Percentiles rank a stretch among this genome's conserved stretches.
phyloP scores from a whole-genome alignment of 805 yeast species.

The Candida lessepsii region DNA sequence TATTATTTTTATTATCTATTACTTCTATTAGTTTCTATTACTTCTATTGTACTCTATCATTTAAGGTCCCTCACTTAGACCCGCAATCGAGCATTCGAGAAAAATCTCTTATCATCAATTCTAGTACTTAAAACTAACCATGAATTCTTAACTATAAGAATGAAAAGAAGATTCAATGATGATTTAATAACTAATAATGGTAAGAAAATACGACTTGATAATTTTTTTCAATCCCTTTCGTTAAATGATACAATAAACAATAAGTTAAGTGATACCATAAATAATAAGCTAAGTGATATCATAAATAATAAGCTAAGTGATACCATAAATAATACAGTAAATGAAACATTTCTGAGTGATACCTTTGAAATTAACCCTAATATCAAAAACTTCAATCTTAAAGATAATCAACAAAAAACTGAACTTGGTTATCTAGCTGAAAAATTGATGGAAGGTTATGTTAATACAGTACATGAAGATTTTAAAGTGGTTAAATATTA shows the following conservation, averaged over 20 bases:
- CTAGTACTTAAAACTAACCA: no score
- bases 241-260: constrained; percentile 13
- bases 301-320: no score
- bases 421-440: constrained; percentile 14
- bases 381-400: constrained; percentile 1
- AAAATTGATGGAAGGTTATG: constrained; percentile 14
- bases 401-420: neutral
- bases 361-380: constrained; percentile 9
- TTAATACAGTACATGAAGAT: constrained; percentile 5
- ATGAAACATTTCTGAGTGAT: constrained; percentile 1
- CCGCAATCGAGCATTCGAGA: neutral
- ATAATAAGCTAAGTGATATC: no score
- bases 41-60: no score
- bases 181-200: constrained; percentile 14
- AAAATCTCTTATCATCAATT: no score
- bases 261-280: no score
- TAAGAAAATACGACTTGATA: constrained; percentile 33
- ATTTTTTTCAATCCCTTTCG: constrained; percentile 23
- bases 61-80: no score
- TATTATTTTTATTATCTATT: no score
- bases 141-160: no score
- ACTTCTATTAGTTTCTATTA: no score
- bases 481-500: constrained; percentile 24
- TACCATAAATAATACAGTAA: no score
- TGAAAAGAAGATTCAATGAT: constrained; percentile 11